Evolutionary conservation across 148 eudicot genomes (phyloP).

Genomic region (Rhododendron ferrugineum): DNA sequence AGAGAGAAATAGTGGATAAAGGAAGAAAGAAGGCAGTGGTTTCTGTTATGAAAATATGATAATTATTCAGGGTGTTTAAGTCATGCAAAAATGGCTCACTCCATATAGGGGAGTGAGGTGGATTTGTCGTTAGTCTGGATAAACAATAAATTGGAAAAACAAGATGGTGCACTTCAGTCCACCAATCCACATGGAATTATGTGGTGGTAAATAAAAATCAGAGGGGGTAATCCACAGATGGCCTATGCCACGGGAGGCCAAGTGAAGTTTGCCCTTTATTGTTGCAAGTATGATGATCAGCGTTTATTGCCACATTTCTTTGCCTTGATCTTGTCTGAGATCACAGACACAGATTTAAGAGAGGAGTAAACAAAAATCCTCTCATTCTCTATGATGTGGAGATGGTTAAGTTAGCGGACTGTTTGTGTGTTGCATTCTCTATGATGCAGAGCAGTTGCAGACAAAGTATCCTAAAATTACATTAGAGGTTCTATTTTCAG

Average conservation of each 20-base stretch:
- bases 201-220: background rate
- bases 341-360: background rate
- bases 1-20: background rate
- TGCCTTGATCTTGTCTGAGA: background rate
- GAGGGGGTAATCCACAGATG: background rate
- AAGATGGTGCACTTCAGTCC: background rate
- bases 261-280: background rate
- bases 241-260: background rate
- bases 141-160: background rate
- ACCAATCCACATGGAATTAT: background rate
- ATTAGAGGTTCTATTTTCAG: too few relatives aligned
- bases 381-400: background rate
- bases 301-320: background rate
- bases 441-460: background rate
- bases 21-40: background rate
- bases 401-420: background rate
- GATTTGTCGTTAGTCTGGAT: background rate
- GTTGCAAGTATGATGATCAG: background rate
- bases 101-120: background rate
- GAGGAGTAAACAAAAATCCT: background rate
- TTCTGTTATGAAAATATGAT: background rate
- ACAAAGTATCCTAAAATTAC: background rate
- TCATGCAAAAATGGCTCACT: background rate
- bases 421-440: background rate
- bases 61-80: background rate